Base-by-base conservation (phyloP, 1,284 basidiomycete genomes). In the Microstroma glucosiphilum region DNA sequence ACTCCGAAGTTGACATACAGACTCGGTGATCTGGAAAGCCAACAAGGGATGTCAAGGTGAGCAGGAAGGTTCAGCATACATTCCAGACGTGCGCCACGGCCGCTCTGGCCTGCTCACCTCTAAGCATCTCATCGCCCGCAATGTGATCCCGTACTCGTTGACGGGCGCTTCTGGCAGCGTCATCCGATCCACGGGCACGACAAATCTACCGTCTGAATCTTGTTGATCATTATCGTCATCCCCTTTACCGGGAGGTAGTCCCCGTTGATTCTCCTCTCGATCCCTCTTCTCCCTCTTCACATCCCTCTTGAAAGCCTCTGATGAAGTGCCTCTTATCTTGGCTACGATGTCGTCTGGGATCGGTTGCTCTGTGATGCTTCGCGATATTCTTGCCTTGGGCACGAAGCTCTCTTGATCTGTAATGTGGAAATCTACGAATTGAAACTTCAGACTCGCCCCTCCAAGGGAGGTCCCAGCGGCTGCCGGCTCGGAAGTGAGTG, bases 111-210 rank as follows among this genome's bases (percentile, higher is more conserved):
- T 37, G 9, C 30, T 37, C 30, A 37, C 30, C 30, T 73, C 72
- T 54, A 74, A 66, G 37, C 72, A 74, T 8, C 72, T 65, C 72
- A 74, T 74, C 4, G 72, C 69, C 23, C 71, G 63, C 55, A 74
- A 43, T 53, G 69, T 71, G 62, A 74, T 71, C 15, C 72, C 72
- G 60, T 73, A 74, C 53, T 74, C 72, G 64, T 74, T 74, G 46
- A 74, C 72, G 11, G 72, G 72, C 19, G 61, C 67, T 25, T 74
- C 72, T 6, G 72, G 72, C 55, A 74, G 30, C 37, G 64, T 65
- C 1, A 63, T 65, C 49, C 60, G 61, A 41, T 74, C 71, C 17
- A 73, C 64, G n/a, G 67, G 46, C 1, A 71, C 62, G 8, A 63
- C 62, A 51, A 41, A 54, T 15, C 40, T 19, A 37, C 30, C 30